phyloP scores from a whole-genome alignment of 148 eudicot species.

The Fagopyrum homotropicum region DNA sequence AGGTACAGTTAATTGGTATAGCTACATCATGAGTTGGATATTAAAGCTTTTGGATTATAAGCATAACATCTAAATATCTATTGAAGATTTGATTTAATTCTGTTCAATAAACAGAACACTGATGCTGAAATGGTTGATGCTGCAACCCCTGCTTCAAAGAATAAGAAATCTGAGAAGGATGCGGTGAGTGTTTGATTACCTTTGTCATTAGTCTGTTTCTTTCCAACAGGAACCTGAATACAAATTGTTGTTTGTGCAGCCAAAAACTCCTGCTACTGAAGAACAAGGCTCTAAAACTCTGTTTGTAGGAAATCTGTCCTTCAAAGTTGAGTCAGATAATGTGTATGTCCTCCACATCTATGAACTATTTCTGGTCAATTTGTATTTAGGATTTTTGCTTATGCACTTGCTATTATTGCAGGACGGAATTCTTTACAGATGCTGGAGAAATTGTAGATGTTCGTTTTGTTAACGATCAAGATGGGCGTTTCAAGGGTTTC shows the following conservation, averaged over 20 bases:
- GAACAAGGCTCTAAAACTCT: conserved; percentile 60
- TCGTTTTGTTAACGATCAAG: conserved; percentile 44
- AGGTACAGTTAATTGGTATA: too few species aligned
- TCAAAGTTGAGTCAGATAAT: conserved; percentile 40
- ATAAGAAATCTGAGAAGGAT: too few species aligned
- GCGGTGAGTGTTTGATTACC: conserved; percentile 23
- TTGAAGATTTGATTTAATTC: not conserved
- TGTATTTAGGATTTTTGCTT: not conserved
- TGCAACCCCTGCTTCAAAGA: conserved; percentile 10
- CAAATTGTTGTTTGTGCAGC: conserved; percentile 32
- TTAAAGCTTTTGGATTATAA: not conserved
- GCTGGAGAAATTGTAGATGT: conserved; percentile 57
- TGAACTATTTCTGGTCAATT: not conserved
- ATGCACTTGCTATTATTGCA: conserved; percentile 15
- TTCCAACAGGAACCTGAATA: not conserved
- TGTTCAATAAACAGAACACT: conserved; percentile 29
- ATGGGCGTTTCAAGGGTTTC: conserved; percentile 64
- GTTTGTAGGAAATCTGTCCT: conserved; percentile 73
- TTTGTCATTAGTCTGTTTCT: not conserved
- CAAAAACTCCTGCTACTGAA: conserved; percentile 57
- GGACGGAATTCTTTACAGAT: conserved; percentile 59
- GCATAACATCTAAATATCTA: not conserved
- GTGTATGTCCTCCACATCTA: conserved; percentile 40
- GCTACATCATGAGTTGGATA: too few species aligned
- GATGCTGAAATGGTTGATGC: conserved; percentile 88